A percentile compares a stretch with the other conserved stretches of the same genome.
phyloP scores from a whole-genome alignment of 2,329 filamentous ascomycete species.

The Aspergillus arachidicola region DNA sequence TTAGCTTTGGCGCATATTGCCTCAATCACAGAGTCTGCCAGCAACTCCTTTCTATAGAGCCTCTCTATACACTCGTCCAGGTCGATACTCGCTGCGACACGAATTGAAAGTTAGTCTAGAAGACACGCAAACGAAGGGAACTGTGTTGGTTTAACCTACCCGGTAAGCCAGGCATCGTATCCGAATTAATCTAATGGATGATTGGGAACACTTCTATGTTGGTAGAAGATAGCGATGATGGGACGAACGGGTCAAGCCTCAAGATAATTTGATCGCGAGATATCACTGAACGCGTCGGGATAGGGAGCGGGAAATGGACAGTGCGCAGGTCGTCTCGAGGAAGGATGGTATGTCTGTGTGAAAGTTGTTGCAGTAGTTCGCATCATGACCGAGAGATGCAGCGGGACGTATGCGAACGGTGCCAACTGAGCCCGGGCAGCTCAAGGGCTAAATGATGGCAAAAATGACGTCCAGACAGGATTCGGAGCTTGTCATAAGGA shows the following conservation, averaged over 20 bases:
- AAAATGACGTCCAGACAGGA: not conserved
- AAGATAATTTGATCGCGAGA: constrained; percentile 4
- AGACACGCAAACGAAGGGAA: not conserved
- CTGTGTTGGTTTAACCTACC: constrained; percentile 32
- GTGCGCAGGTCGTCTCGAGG: constrained; percentile 18
- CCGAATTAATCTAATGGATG: constrained; percentile 11
- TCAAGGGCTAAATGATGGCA: constrained; percentile 2
- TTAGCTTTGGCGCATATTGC: constrained; percentile 99
- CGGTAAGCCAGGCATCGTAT: constrained; percentile 49
- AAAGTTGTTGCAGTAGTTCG: constrained; percentile 29
- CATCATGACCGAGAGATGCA: constrained; percentile 29
- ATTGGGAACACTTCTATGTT: constrained; percentile 8
- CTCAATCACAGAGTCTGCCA: constrained; percentile 97
- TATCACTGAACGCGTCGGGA: constrained; percentile 4
- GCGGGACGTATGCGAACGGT: constrained; percentile 13
- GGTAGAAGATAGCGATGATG: constrained; percentile 11
- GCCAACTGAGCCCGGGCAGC: constrained; percentile 8
- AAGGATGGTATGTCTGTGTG: constrained; percentile 25
- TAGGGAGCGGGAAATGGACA: constrained; percentile 8
- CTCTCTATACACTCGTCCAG: constrained; percentile 97
- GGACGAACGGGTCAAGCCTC: not conserved
- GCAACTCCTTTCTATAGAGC: constrained; percentile 93
- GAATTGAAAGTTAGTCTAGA: constrained; percentile 13
- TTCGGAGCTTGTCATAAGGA: not conserved
- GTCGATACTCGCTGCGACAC: constrained; percentile 80